Evolutionary conservation across 2,329 filamentous ascomycete genomes (phyloP), one percentile per base, ranked within the genome.

Genomic region (Xylariaceae sp.): DNA sequence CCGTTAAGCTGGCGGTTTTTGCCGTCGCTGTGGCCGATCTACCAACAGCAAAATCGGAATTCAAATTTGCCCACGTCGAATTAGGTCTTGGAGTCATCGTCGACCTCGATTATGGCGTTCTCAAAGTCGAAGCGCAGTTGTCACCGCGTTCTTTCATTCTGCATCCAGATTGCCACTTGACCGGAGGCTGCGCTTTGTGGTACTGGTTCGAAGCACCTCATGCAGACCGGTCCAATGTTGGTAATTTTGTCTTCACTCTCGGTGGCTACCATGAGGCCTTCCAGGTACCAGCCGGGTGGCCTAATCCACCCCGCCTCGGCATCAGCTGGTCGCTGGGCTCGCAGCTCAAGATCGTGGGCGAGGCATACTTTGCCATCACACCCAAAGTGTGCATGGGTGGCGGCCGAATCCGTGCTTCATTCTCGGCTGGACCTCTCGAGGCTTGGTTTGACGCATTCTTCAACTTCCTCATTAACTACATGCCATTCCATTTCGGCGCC

Each of bases 331-430:
- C 47, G 2, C 51, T 70, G 11, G 62, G 62, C 15, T 47, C 48
- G 7, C 51, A 47, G 0, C 52, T 75, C 19, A 60, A 44, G 1
- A 66, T 76, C 41, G 52, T 52, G 3, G 73, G 73, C 1, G 51
- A 73, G 46, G 68, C 71, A 0, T 76, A 74, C 58, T 75, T 74
- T 43, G 73, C 72, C 30, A 68, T 76, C 27, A 76, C 72, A 0
- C 71, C 72, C 6, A 73, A 73, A 44, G 58, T 50, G 0, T 68
- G 64, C 52, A 76, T 76, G 73, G 71, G 56, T 5, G 72, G 73
- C 3, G 71, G 66, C 0, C 45, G 58, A 0, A 56, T 75, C 0
- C 56, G 66, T 15, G 66, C 64, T 2, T 32, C 47, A 27, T 51
- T 58, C 27, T 22, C 27, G 12, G 52, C 50, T 1, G 71, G 71